Base-by-base conservation (phyloP, 2,329 filamentous ascomycete genomes). In the Onygena corvina region DNA sequence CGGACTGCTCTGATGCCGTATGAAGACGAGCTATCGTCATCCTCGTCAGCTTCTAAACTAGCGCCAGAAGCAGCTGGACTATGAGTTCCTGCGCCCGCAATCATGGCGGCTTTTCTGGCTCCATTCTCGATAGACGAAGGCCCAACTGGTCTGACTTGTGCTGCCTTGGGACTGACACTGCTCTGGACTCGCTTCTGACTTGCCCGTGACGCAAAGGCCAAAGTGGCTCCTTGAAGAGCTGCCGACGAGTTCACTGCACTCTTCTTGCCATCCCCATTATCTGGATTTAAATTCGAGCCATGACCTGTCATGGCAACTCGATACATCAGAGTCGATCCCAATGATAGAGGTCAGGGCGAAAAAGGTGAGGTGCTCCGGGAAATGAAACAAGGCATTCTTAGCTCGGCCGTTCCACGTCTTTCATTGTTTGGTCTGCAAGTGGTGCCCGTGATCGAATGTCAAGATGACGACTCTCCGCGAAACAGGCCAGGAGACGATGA, bases 171-270 rank as follows among this genome's bases (percentile, higher is more conserved):
- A 16, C 42, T 30, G 6, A 14, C 18, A 21, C 18, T 46, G 14
- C 16, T 31, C 16, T 16, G 27, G 11, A 8, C 8, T 27, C 33
- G 42, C n/a, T 33, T 30, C 27, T 46, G 42, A 7, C 18, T 4
- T 20, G 25, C 8, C n/a, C 20, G 25, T 54, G 58, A 50, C 47
- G 57, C 55, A 53, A 67, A 68, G 23, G 65, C 66, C 18, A 62
- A 56, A 23, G 61, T 61, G 47, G 66, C 66, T 54, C 65, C 66
- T 52, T 61, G 63, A 31, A 66, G 52, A 31, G 66, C 64, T 34
- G 58, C 50, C 14, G 58, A 51, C 25, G 21, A 2, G 12, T 46
- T 46, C 46, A 46, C 14, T 7, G 25, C 27, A 21, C 9, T 31
- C 33, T 46, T 33, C 21, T 11, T 38, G 31, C 29, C n/a, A 16